These are phyloP conservation scores for Neonothopanus nambi DNA, from an alignment of 1,284 basidiomycete genomes.

Conservation along the genomic window DNA sequence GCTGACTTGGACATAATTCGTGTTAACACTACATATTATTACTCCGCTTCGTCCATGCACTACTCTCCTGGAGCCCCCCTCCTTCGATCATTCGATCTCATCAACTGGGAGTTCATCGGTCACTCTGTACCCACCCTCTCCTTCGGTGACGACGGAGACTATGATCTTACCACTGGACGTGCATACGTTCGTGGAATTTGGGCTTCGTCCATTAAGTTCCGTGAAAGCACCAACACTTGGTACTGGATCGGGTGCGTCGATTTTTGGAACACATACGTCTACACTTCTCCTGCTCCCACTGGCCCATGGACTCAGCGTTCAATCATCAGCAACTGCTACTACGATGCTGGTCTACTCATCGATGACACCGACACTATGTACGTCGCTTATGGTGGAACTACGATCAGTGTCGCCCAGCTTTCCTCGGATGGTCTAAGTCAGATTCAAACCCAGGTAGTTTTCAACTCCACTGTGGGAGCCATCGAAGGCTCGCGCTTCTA, in stretches of 20 bases:
- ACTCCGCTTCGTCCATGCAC: slow-evolving; percentile 26
- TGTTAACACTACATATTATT: slow-evolving; percentile 24
- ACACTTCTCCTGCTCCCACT: slow-evolving; percentile 15
- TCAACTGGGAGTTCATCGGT: slow-evolving; percentile 29
- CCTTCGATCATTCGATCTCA: slow-evolving; percentile 27
- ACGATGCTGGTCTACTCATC: slow-evolving; percentile 22
- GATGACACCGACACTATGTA: slow-evolving; percentile 25
- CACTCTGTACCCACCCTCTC: slow-evolving; percentile 26
- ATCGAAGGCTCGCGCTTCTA: slow-evolving; percentile 21
- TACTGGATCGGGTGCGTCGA: slow-evolving; percentile 29
- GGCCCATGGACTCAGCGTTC: slow-evolving; percentile 18
- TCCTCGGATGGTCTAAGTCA: slow-evolving; percentile 16
- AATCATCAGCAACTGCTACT: slow-evolving; percentile 20
- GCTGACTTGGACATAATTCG: slow-evolving; percentile 24
- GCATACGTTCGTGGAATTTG: slow-evolving; percentile 29
- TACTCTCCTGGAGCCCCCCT: slow-evolving; percentile 27
- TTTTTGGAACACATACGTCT: slow-evolving; percentile 21
- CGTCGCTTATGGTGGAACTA: slow-evolving; percentile 16
- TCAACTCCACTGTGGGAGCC: slow-evolving; percentile 5
- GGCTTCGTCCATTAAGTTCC: slow-evolving; percentile 25
- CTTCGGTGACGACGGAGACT: slow-evolving; percentile 17
- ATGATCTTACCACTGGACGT: slow-evolving; percentile 21
- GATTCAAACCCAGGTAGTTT: slow-evolving; percentile 17
- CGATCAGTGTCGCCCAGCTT: slow-evolving; percentile 21
- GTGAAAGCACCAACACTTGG: slow-evolving; percentile 21